Percentiles rank a stretch among this genome's conserved stretches.
Evolutionary conservation across 495 filamentous ascomycete species (phyloP).

Genomic region (Xylaria acuta): DNA sequence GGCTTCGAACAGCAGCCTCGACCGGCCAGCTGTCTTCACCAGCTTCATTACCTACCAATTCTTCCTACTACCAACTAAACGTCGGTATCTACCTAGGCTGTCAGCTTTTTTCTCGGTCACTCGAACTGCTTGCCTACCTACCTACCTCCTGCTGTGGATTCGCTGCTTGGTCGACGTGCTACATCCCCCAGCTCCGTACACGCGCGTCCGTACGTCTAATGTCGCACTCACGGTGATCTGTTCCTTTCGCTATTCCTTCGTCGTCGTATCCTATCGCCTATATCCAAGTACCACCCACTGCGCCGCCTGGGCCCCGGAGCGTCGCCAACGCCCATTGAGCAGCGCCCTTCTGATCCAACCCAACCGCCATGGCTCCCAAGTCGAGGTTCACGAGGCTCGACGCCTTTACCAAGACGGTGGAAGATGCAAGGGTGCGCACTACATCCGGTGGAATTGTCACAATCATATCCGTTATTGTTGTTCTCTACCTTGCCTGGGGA

Average conservation of each 20-base stretch:
- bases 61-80: constrained; percentile 16
- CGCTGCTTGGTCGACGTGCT: constrained; percentile 24
- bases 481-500: constrained; percentile 88
- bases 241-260: constrained; percentile 6
- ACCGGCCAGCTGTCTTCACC: constrained; percentile 25
- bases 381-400: constrained; percentile 95
- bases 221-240: constrained; percentile 26
- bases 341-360: not conserved
- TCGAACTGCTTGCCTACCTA: constrained; percentile 21
- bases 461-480: constrained; percentile 82
- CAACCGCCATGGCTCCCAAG: constrained; percentile 62
- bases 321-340: not conserved
- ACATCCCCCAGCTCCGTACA: constrained; percentile 17
- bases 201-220: constrained; percentile 17
- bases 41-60: constrained; percentile 24
- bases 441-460: constrained; percentile 96
- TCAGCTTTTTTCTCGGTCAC: not conserved
- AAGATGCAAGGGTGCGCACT: constrained; percentile 96
- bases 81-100: not conserved
- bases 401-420: constrained; percentile 98
- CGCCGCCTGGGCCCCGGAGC: not conserved
- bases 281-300: not conserved
- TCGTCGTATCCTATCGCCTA: not conserved
- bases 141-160: constrained; percentile 14
- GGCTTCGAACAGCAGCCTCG: constrained; percentile 20